Conservation (phyloP, 345 rosid genomes). For the Linum usitatissimum region DNA sequence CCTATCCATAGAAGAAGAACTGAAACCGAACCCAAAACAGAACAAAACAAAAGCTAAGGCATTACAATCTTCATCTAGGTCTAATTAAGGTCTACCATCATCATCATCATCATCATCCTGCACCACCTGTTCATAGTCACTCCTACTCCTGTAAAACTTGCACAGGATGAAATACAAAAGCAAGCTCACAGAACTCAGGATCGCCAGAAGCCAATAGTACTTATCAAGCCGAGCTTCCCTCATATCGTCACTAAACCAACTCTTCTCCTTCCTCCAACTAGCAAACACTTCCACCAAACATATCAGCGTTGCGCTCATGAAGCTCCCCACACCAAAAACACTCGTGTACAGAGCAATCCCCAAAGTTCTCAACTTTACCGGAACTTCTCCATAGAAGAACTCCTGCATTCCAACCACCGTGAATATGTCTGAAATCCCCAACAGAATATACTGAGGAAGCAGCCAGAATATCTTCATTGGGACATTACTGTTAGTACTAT, state of each 20-base stretch:
- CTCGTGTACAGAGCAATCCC: constrained; percentile 83
- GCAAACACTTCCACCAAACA: constrained; percentile 42
- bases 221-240: constrained; percentile 64
- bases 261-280: constrained; percentile 26
- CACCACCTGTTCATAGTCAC: constrained; percentile 5
- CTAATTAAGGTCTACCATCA: too few species aligned
- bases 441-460: constrained; percentile 70
- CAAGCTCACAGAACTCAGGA: constrained; percentile 49
- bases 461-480: constrained; percentile 73
- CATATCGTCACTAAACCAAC: constrained; percentile 94
- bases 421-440: constrained; percentile 82
- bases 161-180: constrained; percentile 47
- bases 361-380: constrained; percentile 72
- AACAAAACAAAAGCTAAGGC: too few species aligned
- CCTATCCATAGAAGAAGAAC: too few species aligned
- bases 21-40: too few species aligned
- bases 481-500: constrained; percentile 7
- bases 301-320: constrained; percentile 64
- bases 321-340: constrained; percentile 90
- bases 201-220: constrained; percentile 67
- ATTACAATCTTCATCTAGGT: too few species aligned
- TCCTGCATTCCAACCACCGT: constrained; percentile 98
- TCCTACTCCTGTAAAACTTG: constrained; percentile 32
- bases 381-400: constrained; percentile 85
- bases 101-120: background rate